phyloP scores from a whole-genome alignment of 306 rosid genomes.

The Luffa aegyptiaca region DNA sequence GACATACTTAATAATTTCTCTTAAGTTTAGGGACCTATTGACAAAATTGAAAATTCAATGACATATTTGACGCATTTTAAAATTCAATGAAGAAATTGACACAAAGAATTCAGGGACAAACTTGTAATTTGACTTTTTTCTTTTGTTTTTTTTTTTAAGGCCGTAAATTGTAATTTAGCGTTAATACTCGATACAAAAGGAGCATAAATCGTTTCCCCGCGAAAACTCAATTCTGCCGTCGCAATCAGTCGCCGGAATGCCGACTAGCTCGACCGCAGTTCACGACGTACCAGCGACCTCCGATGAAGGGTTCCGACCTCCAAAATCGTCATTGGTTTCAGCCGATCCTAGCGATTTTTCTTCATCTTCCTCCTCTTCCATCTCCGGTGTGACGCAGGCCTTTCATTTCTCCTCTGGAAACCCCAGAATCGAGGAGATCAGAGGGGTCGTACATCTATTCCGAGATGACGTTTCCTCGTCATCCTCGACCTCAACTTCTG shows the following conservation, averaged over 20 bases:
- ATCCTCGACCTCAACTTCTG: constrained; percentile 15
- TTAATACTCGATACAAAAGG: background rate
- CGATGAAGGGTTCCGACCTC: constrained; percentile 27
- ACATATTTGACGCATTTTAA: no score
- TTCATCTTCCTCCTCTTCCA: constrained; percentile 34
- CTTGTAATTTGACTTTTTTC: no score
- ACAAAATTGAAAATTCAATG: no score
- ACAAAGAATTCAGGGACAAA: no score
- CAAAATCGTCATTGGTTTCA: constrained; percentile 10
- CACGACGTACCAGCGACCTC: constrained; percentile 21
- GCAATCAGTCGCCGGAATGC: constrained; percentile 15
- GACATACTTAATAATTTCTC: no score
- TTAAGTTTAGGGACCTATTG: no score
- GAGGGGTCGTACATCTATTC: constrained; percentile 82
- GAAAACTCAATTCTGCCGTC: background rate
- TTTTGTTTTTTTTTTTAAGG: no score
- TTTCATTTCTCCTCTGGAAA: constrained; percentile 92
- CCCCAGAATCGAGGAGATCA: constrained; percentile 93
- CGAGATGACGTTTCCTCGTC: constrained; percentile 34
- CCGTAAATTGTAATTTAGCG: background rate
- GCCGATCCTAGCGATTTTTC: constrained; percentile 27
- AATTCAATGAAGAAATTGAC: no score
- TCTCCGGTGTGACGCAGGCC: constrained; percentile 39
- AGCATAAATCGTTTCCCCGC: background rate
- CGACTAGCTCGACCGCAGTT: constrained; percentile 34